A percentile compares a stretch with the other conserved stretches of the same genome.
phyloP scores from a whole-genome alignment of 2,329 filamentous ascomycete species.

The Chaetomiaceae sp. region DNA sequence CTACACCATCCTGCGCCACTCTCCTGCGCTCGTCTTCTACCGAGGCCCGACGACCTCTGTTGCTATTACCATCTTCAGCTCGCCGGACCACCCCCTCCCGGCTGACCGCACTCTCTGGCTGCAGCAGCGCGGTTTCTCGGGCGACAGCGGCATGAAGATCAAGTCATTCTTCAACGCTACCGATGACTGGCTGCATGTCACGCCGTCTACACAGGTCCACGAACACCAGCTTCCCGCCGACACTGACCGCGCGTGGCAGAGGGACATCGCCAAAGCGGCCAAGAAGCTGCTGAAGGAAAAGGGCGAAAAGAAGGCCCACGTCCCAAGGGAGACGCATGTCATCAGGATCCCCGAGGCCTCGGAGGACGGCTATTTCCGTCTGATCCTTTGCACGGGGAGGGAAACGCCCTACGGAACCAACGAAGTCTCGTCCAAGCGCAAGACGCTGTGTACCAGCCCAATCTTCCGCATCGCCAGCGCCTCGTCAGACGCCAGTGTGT shows the following conservation, averaged over 20 bases:
- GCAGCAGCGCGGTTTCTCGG: slow-evolving; percentile 64
- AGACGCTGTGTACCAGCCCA: slow-evolving; percentile 60
- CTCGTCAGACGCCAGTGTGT: slow-evolving; percentile 54
- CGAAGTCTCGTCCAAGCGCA: slow-evolving; percentile 27
- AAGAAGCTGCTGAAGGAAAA: slow-evolving; percentile 49
- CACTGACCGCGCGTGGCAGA: slow-evolving; percentile 63
- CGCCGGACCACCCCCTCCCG: slow-evolving; percentile 50
- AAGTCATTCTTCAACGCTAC: slow-evolving; percentile 59
- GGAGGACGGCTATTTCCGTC: slow-evolving; percentile 63
- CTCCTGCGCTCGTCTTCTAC: slow-evolving; percentile 60
- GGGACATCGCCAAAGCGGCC: slow-evolving; percentile 60
- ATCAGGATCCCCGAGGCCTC: slow-evolving; percentile 60
- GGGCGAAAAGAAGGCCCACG: slow-evolving; percentile 43
- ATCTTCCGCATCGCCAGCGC: slow-evolving; percentile 66
- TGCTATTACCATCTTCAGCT: slow-evolving; percentile 58
- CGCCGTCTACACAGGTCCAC: slow-evolving; percentile 47
- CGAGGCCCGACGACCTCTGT: slow-evolving; percentile 61
- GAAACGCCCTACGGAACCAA: slow-evolving; percentile 14
- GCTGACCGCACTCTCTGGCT: slow-evolving; percentile 59
- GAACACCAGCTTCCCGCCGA: slow-evolving; percentile 46
- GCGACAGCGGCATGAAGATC: slow-evolving; percentile 63
- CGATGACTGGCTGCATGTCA: slow-evolving; percentile 63
- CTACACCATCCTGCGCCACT: slow-evolving; percentile 64
- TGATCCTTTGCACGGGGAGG: slow-evolving; percentile 55
- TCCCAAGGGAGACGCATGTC: slow-evolving; percentile 58